Conservation (phyloP, 495 filamentous ascomycete genomes). For the Neohortaea acidophila region DNA sequence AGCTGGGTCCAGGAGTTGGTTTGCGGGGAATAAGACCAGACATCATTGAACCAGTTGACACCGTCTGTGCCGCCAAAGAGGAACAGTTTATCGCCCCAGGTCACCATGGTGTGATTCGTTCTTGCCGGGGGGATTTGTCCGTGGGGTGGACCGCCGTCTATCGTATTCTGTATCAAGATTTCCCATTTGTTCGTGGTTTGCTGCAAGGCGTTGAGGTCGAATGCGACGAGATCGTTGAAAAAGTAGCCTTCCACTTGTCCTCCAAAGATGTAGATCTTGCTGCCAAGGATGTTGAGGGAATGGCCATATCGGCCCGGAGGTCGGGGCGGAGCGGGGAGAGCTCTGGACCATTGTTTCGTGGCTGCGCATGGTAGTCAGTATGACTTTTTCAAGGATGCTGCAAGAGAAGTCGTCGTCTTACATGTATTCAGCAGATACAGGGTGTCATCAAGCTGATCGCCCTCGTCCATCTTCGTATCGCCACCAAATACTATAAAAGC, state of each 20-base stretch:
- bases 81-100: conserved; percentile 85
- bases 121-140: conserved; percentile 66
- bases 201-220: conserved; percentile 88
- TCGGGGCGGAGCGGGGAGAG: conserved; percentile 64
- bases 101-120: conserved; percentile 89
- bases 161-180: conserved; percentile 61
- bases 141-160: conserved; percentile 48
- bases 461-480: conserved; percentile 92
- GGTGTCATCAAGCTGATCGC: conserved; percentile 82
- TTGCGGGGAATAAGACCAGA: conserved; percentile 86
- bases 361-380: conserved; percentile 37
- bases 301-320: conserved; percentile 92
- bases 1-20: conserved; percentile 69
- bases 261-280: conserved; percentile 92
- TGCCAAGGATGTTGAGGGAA: conserved; percentile 87
- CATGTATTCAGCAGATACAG: conserved; percentile 95
- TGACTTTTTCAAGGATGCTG: background rate
- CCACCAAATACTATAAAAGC: conserved; percentile 98
- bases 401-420: conserved; percentile 32
- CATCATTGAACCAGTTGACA: conserved; percentile 92
- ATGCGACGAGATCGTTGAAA: conserved; percentile 95
- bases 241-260: conserved; percentile 95
- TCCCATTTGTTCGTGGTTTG: conserved; percentile 85
- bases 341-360: conserved; percentile 93
- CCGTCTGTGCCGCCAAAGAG: conserved; percentile 97